phyloP scores from a whole-genome alignment of 495 filamentous ascomycete genomes.

The Penicillium pulvis region DNA sequence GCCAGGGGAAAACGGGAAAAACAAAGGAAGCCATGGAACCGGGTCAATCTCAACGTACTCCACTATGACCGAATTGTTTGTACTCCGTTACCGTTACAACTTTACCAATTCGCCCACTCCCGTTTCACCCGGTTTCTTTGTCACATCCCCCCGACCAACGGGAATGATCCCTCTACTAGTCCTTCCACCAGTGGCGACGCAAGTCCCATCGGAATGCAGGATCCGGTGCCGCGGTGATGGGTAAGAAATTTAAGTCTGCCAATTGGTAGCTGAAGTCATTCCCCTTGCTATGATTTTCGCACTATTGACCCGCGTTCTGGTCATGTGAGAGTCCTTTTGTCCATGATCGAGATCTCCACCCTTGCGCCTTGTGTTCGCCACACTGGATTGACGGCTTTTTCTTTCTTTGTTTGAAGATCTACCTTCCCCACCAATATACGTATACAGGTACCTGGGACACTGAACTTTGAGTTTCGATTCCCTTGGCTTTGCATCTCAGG shows the following conservation, averaged over 20 bases:
- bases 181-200: conserved; percentile 24
- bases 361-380: neutral
- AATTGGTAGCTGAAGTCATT: conserved; percentile 19
- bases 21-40: neutral
- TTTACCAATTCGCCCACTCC: conserved; percentile 1
- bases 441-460: neutral
- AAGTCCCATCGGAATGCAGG: conserved; percentile 37
- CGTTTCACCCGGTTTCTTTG: conserved; percentile 23
- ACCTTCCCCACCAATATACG: neutral
- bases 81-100: neutral
- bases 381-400: neutral
- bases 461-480: neutral
- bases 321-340: conserved; percentile 37
- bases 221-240: conserved; percentile 47
- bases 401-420: neutral
- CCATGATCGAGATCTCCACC: neutral
- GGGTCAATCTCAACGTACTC: conserved; percentile 11
- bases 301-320: conserved; percentile 28
- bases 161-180: conserved; percentile 20
- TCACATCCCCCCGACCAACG: conserved; percentile 22
- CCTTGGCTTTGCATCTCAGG: conserved; percentile 2
- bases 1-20: conserved; percentile 12
- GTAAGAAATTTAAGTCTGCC: conserved; percentile 25
- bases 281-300: conserved; percentile 26
- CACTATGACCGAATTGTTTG: neutral